A percentile compares a stretch with the other conserved stretches of the same genome.
Evolutionary conservation across 2,329 filamentous ascomycete species (phyloP).

Genomic region (Parastagonospora avenae): DNA sequence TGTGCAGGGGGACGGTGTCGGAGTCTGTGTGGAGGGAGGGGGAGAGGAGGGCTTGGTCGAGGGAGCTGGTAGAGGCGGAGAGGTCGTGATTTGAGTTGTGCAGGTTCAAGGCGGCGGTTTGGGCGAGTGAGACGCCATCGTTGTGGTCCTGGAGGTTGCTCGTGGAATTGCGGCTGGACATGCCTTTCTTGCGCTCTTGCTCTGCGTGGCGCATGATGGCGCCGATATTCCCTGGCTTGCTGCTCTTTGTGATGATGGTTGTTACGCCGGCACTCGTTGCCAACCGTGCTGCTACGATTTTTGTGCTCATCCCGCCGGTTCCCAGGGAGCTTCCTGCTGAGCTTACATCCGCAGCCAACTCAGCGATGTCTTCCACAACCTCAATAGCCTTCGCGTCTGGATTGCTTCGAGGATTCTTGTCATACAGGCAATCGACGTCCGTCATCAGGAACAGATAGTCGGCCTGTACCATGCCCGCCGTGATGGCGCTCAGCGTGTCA

Average conservation of each 20-base stretch:
- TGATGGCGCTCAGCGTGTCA: conserved; percentile 94
- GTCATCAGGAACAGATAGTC: conserved; percentile 99
- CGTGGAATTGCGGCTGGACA: conserved; percentile 35
- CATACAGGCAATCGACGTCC: conserved; percentile 96
- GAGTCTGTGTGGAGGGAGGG: conserved; percentile 24
- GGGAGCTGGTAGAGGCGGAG: conserved; percentile 27
- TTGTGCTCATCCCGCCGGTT: conserved; percentile 96
- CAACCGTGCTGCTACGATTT: conserved; percentile 89
- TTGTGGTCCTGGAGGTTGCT: conserved; percentile 35
- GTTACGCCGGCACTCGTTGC: conserved; percentile 95
- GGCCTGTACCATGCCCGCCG: conserved; percentile 94
- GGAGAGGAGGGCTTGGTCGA: conserved; percentile 19
- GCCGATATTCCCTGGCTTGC: conserved; percentile 89
- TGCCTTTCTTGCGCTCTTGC: conserved; percentile 55
- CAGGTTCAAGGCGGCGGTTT: conserved; percentile 25
- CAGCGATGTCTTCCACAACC: conserved; percentile 85
- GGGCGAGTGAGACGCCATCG: conserved; percentile 26
- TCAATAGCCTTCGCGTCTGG: conserved; percentile 88
- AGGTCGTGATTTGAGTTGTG: conserved; percentile 26
- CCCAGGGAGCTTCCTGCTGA: conserved; percentile 86
- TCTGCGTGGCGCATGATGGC: conserved; percentile 85
- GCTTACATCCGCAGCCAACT: conserved; percentile 86
- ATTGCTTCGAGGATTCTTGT: conserved; percentile 87
- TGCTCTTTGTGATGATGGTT: conserved; percentile 91
- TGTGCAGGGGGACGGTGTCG: conserved; percentile 70